Evolutionary conservation across 352 stramenopile species (phyloP).

Genomic region (Phytophthora boehmeriae): DNA sequence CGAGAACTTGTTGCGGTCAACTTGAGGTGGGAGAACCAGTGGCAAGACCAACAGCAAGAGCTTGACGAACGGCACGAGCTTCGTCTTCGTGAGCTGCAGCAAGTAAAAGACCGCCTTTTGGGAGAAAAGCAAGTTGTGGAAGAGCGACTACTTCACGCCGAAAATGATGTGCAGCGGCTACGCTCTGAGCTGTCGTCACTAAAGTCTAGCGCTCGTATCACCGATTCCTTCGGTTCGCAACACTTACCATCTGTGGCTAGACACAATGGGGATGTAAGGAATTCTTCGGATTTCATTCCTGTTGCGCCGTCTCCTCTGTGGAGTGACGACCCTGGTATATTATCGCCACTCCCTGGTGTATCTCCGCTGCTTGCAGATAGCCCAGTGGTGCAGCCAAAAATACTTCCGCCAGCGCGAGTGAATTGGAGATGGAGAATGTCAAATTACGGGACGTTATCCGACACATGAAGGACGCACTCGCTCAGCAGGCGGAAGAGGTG

Average conservation of each 20-base stretch:
- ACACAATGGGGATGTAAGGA: constrained; percentile 13
- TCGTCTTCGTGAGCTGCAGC: constrained; percentile 56
- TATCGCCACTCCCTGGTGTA: constrained; percentile 55
- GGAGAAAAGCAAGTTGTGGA: constrained; percentile 65
- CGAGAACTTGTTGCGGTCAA: constrained; percentile 67
- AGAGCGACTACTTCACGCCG: constrained; percentile 59
- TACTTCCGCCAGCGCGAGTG: constrained; percentile 7
- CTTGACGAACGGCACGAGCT: constrained; percentile 49
- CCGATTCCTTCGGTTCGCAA: constrained; percentile 51
- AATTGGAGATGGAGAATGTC: constrained; percentile 60
- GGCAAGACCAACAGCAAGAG: constrained; percentile 68
- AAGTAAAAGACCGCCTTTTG: constrained; percentile 56
- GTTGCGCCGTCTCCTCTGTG: constrained; percentile 57
- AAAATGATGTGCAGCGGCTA: constrained; percentile 66
- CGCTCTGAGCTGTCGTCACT: constrained; percentile 54
- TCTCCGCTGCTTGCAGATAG: constrained; percentile 61
- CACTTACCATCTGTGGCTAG: constrained; percentile 19
- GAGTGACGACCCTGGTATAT: constrained; percentile 68
- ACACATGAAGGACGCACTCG: constrained; percentile 76
- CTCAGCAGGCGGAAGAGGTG: constrained; percentile 48
- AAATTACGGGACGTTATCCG: constrained; percentile 77
- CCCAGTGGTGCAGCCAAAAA: constrained; percentile 19
- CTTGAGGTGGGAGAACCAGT: constrained; percentile 72
- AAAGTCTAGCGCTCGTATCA: constrained; percentile 51
- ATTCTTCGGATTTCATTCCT: constrained; percentile 17